Evolutionary conservation across 192 early-diverging fungal genomes (phyloP), one percentile per base, ranked within the genome.

Genomic region (Mortierella hygrophila): DNA sequence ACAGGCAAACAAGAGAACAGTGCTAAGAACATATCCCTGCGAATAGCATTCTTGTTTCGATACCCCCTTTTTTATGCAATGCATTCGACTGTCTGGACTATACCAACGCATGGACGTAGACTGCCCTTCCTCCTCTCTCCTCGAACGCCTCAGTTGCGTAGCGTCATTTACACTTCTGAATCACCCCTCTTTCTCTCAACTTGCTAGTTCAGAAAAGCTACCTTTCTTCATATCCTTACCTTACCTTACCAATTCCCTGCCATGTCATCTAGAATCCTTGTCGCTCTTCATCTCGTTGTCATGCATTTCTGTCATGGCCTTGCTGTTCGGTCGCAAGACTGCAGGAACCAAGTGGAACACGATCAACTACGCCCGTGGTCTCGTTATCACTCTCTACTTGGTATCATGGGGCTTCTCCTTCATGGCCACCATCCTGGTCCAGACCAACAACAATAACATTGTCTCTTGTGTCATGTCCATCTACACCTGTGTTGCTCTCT

Each of bases 391-490:
- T 0, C 41, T 91, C 0, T 90, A 91, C 49, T 49, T 82, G 8
- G 60, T 74, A 13, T 89, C 89, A 20, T 91, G 91, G 89, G 63
- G 84, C 0, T 91, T 91, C 68, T 65, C 88, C 6, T 73, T 81
- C 29, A 80, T 80, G 6, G 82, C 88, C 3, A 79, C 84, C 0
- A 65, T 89, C 16, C 38, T 91, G 13, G 75, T 65, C 32, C 81
- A 82, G 57, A 82, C 81, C 13, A 82, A 82, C 57, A 77, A 82
- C 57, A 72, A 35, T 7, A 82, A 82, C n/a, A 26, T 49, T 6
- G 40, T 82, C 7, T 82, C 81, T 11, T 82, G 81, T 40, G 46
- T 8, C 1, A 71, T 82, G 70, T 82, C 81, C 2, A 74, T 87
- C 23, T 87, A 79, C 37, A 70, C 79, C 32, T 85, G 86, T 60